Conservation (phyloP, 345 rosid species). For the Lumnitzera littorea region DNA sequence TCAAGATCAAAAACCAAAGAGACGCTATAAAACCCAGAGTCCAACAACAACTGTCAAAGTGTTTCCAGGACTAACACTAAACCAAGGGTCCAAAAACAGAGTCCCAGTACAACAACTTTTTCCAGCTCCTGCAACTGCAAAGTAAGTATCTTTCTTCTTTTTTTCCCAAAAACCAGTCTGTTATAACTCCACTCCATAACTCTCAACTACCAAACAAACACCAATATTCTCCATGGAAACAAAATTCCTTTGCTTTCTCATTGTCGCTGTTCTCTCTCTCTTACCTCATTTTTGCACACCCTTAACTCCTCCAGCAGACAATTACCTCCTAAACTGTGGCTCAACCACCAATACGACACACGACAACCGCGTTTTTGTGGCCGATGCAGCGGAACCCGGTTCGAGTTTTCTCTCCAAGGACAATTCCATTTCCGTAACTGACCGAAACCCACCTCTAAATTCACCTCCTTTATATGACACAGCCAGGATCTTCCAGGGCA, state of each 20-base stretch:
- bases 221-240: background rate
- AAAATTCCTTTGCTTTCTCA: slow-evolving; percentile 16
- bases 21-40: too few species aligned
- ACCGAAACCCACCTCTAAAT: slow-evolving; percentile 45
- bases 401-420: slow-evolving; percentile 31
- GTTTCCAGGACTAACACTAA: too few species aligned
- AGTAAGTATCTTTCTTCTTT: too few species aligned
- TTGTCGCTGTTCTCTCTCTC: slow-evolving; percentile 20
- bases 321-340: slow-evolving; percentile 80
- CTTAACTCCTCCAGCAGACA: slow-evolving; percentile 67
- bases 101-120: too few species aligned
- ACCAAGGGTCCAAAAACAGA: too few species aligned
- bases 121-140: too few species aligned
- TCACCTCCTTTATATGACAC: slow-evolving; percentile 51
- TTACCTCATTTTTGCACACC: slow-evolving; percentile 15
- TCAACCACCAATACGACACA: slow-evolving; percentile 42
- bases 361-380: slow-evolving; percentile 47
- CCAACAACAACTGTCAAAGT: too few species aligned
- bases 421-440: slow-evolving; percentile 37
- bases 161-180: too few species aligned
- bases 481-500: slow-evolving; percentile 49
- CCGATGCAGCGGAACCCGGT: slow-evolving; percentile 45
- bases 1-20: too few species aligned
- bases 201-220: too few species aligned
- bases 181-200: too few species aligned